Percentiles rank a stretch among this genome's conserved stretches.
These are phyloP conservation scores for Aegilops tauschii DNA, from an alignment of 176 grass and related monocot genomes.

Conservation along the genomic window DNA sequence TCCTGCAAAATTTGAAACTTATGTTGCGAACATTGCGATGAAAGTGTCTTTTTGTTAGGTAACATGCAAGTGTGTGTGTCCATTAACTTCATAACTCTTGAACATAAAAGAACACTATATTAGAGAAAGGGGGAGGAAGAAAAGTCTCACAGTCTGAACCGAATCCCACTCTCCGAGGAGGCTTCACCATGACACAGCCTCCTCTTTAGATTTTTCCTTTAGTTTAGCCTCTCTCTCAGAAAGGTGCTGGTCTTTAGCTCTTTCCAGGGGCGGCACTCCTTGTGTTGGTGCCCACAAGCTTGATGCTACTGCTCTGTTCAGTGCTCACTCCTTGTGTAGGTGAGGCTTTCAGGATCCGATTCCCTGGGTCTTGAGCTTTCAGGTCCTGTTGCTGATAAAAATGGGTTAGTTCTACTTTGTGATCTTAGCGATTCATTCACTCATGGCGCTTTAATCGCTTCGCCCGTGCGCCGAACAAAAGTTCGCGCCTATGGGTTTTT, in stretches of 20 bases:
- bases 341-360: conserved; percentile 15
- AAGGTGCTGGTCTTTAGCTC: conserved; percentile 37
- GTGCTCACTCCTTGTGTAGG: not conserved
- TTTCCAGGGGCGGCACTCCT: conserved; percentile 43
- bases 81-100: too few relatives aligned
- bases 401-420: not conserved
- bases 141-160: conserved; percentile 21
- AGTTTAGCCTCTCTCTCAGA: not conserved
- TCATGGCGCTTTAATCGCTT: conserved; percentile 7
- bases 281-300: conserved; percentile 24
- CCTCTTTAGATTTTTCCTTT: conserved; percentile 22
- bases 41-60: not conserved
- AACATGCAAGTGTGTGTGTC: too few relatives aligned
- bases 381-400: conserved; percentile 19
- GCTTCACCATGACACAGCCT: conserved; percentile 42
- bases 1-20: not conserved
- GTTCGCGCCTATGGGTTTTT: not conserved
- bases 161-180: conserved; percentile 24
- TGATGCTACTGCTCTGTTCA: conserved; percentile 12
- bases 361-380: conserved; percentile 11
- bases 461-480: not conserved
- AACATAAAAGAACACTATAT: not conserved
- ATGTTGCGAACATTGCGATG: not conserved
- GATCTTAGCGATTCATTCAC: conserved; percentile 4
- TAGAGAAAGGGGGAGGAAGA: not conserved